Evolutionary conservation across 2,329 filamentous ascomycete species (phyloP).

Genomic region (Cladophialophora yegresii): DNA sequence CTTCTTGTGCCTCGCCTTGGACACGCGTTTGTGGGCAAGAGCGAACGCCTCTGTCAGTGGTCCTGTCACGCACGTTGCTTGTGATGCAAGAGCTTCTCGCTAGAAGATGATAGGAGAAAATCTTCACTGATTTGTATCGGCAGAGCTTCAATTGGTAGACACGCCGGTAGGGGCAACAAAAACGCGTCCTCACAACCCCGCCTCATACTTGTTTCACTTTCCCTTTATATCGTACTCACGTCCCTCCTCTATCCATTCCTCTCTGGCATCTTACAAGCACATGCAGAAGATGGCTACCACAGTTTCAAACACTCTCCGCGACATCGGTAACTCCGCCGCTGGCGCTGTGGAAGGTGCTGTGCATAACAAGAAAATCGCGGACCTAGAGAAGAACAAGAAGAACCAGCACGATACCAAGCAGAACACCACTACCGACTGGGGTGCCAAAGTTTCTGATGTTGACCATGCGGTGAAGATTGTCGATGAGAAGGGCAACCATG

Average conservation of each 20-base stretch:
- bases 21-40: background rate
- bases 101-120: background rate
- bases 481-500: slow-evolving; percentile 56
- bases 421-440: slow-evolving; percentile 74
- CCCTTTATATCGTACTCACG: slow-evolving; percentile 16
- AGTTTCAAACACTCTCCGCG: slow-evolving; percentile 22
- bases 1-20: background rate
- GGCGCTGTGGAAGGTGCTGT: slow-evolving; percentile 24
- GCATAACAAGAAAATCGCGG: slow-evolving; percentile 40
- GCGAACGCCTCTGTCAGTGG: slow-evolving; percentile 1
- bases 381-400: slow-evolving; percentile 56
- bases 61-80: background rate
- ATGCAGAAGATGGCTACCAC: slow-evolving; percentile 24
- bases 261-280: background rate
- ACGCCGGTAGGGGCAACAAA: slow-evolving; percentile 4
- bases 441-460: slow-evolving; percentile 69
- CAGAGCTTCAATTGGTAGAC: slow-evolving; percentile 9
- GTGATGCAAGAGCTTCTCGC: slow-evolving; percentile 11
- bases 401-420: slow-evolving; percentile 58
- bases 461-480: slow-evolving; percentile 75
- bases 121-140: slow-evolving; percentile 7
- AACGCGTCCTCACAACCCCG: slow-evolving; percentile 9
- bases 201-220: slow-evolving; percentile 8
- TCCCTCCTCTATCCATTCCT: slow-evolving; percentile 3
- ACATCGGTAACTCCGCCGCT: slow-evolving; percentile 23